phyloP scores from a whole-genome alignment of 2,329 filamentous ascomycete genomes.

The Myrmaecium sp. region DNA sequence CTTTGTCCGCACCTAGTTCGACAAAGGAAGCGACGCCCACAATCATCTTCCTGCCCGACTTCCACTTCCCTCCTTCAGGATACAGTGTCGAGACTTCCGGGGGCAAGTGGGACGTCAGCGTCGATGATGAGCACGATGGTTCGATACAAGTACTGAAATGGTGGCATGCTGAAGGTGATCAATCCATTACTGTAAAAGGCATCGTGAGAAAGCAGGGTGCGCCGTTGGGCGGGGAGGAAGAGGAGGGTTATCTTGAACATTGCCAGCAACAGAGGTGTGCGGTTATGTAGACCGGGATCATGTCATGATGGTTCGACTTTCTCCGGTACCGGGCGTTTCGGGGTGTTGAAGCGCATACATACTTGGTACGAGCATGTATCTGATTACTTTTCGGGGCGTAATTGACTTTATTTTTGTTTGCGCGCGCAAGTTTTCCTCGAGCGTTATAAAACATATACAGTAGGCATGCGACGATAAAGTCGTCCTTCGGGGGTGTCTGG shows the following conservation, averaged over 20 bases:
- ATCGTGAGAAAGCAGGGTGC: conserved; percentile 41
- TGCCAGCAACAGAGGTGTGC: conserved; percentile 28
- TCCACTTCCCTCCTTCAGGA: conserved; percentile 68
- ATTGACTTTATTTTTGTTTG: too few species aligned
- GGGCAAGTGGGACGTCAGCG: conserved; percentile 78
- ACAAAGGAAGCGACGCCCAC: conserved; percentile 54
- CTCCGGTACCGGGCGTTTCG: too few species aligned
- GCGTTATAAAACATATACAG: too few species aligned
- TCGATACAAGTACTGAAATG: conserved; percentile 64
- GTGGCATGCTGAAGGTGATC: conserved; percentile 84
- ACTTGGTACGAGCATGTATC: too few species aligned
- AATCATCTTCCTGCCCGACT: conserved; percentile 72
- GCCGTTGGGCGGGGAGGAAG: conserved; percentile 42
- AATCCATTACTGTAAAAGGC: conserved; percentile 61
- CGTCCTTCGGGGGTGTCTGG: too few species aligned
- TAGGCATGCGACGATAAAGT: too few species aligned
- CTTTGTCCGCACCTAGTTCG: conserved; percentile 43
- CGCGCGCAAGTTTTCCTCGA: too few species aligned
- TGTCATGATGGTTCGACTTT: too few species aligned
- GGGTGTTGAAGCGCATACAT: too few species aligned
- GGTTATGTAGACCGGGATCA: conserved; percentile 27
- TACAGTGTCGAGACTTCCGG: conserved; percentile 60
- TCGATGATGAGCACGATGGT: conserved; percentile 51
- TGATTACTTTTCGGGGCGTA: too few species aligned
- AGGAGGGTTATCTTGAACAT: conserved; percentile 61